phyloP scores from a whole-genome alignment of 768 basidiomycete species.

The Suillus bovinus region DNA sequence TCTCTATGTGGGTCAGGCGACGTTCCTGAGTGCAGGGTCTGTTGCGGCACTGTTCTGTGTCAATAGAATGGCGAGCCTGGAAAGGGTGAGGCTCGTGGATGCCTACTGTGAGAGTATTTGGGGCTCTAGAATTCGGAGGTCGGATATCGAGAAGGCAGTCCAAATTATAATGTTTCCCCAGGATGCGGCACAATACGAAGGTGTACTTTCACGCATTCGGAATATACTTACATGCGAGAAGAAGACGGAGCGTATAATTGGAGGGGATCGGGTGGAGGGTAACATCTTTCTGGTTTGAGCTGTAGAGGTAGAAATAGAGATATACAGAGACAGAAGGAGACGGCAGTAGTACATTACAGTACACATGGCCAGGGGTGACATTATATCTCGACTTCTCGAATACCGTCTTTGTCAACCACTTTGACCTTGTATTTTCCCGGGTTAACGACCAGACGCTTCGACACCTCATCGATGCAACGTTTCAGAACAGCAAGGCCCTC shows the following conservation, averaged over 20 bases:
- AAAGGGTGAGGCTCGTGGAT: slow-evolving; percentile 48
- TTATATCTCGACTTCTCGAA: slow-evolving; percentile 76
- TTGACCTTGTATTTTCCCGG: slow-evolving; percentile 86
- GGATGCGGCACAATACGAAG: slow-evolving; percentile 13
- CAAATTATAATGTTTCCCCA: slow-evolving; percentile 8
- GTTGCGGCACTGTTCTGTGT: slow-evolving; percentile 40
- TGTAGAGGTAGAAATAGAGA: not conserved
- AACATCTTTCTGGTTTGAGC: slow-evolving; percentile 20
- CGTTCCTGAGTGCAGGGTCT: slow-evolving; percentile 41
- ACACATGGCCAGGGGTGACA: not conserved
- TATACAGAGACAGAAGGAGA: not conserved
- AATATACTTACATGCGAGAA: slow-evolving; percentile 50
- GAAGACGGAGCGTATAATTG: slow-evolving; percentile 51
- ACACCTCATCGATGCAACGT: slow-evolving; percentile 87
- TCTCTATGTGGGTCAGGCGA: slow-evolving; percentile 52
- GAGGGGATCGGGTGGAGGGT: slow-evolving; percentile 48
- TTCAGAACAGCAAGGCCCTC: slow-evolving; percentile 83
- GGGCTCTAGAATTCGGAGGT: slow-evolving; percentile 51
- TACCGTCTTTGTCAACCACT: slow-evolving; percentile 89
- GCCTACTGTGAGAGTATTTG: slow-evolving; percentile 58
- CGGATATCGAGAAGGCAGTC: slow-evolving; percentile 45
- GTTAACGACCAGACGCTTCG: slow-evolving; percentile 79
- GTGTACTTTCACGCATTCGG: slow-evolving; percentile 36
- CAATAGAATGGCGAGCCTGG: slow-evolving; percentile 25
- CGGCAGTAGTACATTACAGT: not conserved